Base-by-base conservation (phyloP, 2,329 filamentous ascomycete genomes). In the Cordyceps pruinosa region DNA sequence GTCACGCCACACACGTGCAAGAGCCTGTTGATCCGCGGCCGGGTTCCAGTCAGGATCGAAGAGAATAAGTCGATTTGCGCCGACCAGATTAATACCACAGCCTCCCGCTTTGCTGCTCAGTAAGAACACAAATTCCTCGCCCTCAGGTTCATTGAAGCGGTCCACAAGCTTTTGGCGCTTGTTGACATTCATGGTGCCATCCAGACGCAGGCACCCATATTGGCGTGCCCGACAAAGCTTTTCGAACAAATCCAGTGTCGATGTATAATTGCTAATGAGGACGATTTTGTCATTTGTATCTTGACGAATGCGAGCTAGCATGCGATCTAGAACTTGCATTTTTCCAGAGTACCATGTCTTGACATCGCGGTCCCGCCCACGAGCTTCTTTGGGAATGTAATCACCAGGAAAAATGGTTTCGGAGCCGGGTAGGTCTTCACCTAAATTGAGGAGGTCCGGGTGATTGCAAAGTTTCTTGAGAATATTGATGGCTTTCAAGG, bases 241-340 rank as follows among this genome's bases (percentile, higher is more conserved):
- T 64, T 96, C 92, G 68, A 99, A 97, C 3, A 99, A 80, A 70
- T 99, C 94, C 4, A 99, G 81, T 0, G 94, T 99, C 65, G 94
- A 89, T 0, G 94, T 99, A 73, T 97, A 99, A 69, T 99, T 99
- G 72, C 90, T 96, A 72, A 99, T 99, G 58, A 99, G 83, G 13
- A 99, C 94, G 66, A 99, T 99, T 73, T 99, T 99, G 80, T 99
- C 94, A 66, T 96, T 97, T 1, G 94, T 97, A 66, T 97, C 93
- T 65, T 92, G 87, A 17, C 90, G 89, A 64, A 99, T 99, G 28
- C 93, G 88, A 34, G 92, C 90, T 50, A 99, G 83, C 95, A 99
- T 99, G 58, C 92, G 86, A 68, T 97, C 94, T n/a, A 99, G 83
- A 3, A 99, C 94, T 66, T 90, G 86, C 91, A 99, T 97, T 73